Base-by-base conservation (phyloP, 2,329 filamentous ascomycete species). In the Plectosphaerella sp. region DNA sequence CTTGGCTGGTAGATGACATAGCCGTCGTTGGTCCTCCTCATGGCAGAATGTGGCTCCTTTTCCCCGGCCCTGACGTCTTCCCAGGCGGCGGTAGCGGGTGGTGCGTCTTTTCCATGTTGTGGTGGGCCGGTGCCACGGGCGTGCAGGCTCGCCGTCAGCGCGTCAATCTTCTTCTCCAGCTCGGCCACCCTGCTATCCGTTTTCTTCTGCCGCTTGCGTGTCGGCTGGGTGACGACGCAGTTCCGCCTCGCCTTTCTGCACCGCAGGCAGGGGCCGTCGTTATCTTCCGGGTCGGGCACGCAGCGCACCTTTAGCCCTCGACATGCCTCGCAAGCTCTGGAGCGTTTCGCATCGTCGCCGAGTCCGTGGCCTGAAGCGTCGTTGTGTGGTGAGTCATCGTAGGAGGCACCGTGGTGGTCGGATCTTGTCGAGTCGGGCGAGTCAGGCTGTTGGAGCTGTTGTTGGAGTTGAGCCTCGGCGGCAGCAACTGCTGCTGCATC, bases 91-190 rank as follows among this genome's bases (percentile, higher is more conserved):
- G n/a, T 45, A 28, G 58, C 55, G 35, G 48, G 54, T 0, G 59
- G 47, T 12, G 39, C 37, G 12, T 48, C 53, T 4, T 51, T 48
- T 22, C 46, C 47, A 3, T 28, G 7, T 10, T 24, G n/a, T 46
- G 24, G 24, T 46, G 12, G 14, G 16, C 6, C 48, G n/a, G 28
- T 49, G 41, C 47, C 49, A 28, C 69, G 61, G 9, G 88, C 83
- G 45, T 90, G 86, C 58, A 96, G 66, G 36, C 84, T 91, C 7
- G 90, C 89, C 8, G 89, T 96, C 65, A 96, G 67, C 9, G 88
- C 89, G 73, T 96, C 91, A 57, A 96, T 93, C 74, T 95, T 95
- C 76, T 87, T 91, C 75, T 96, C 91, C 49, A 97, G 77, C 73
- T 96, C 91, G 9, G 91, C 88, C 12, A 97, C 91, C 49, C 91